A percentile compares a stretch with the other conserved stretches of the same genome.
Evolutionary conservation across 202 grass and related monocot genomes (phyloP).

Genomic region (Hordeum pubiflorum): DNA sequence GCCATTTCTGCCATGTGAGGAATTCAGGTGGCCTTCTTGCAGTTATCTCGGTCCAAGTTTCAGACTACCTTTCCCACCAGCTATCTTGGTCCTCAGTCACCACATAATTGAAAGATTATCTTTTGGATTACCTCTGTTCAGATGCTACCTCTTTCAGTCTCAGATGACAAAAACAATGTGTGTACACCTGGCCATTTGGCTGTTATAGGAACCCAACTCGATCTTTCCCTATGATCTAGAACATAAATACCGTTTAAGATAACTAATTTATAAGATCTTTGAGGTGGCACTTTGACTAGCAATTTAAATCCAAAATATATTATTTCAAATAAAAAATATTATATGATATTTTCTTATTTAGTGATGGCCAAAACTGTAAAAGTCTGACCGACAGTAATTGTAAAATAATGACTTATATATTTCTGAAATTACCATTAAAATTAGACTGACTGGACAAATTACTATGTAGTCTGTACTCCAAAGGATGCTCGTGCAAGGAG

Average conservation of each 20-base stretch:
- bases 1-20: too few species aligned
- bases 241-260: background rate
- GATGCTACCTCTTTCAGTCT: background rate
- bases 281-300: background rate
- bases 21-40: too few species aligned
- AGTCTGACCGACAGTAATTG: background rate
- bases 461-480: background rate
- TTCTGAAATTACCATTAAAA: background rate
- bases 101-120: background rate
- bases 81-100: background rate
- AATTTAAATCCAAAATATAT: background rate
- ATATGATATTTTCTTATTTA: background rate
- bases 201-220: background rate
- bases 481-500: background rate
- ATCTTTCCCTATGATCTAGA: background rate
- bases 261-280: background rate
- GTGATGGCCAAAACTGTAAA: background rate
- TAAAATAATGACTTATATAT: background rate
- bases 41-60: background rate
- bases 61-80: background rate
- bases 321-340: background rate
- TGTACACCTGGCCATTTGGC: background rate
- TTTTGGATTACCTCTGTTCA: background rate
- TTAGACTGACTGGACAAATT: background rate
- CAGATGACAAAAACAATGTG: background rate